Percentiles rank a stretch among this genome's conserved stretches.
phyloP scores from a whole-genome alignment of 2,329 filamentous ascomycete species.

The Penicillium sp. region DNA sequence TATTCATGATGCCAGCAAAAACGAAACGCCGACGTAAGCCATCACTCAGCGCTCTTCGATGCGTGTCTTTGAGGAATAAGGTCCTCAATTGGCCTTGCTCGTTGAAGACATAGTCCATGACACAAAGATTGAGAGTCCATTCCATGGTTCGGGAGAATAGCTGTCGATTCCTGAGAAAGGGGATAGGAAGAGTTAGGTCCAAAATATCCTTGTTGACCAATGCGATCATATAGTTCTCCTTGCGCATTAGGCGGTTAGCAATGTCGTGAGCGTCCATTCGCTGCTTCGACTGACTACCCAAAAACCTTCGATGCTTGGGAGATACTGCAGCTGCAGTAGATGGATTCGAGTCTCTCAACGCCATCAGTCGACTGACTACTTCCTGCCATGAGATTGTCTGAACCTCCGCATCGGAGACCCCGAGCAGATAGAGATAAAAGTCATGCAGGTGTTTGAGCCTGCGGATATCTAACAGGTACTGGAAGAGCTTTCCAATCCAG shows the following conservation, averaged over 20 bases:
- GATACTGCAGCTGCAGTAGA: slow-evolving; percentile 65
- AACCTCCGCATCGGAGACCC: slow-evolving; percentile 80
- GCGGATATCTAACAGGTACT: slow-evolving; percentile 68
- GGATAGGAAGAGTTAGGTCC: slow-evolving; percentile 78
- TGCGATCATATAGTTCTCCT: slow-evolving; percentile 94
- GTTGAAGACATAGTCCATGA: slow-evolving; percentile 93
- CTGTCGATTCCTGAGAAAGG: slow-evolving; percentile 73
- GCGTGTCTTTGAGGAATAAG: slow-evolving; percentile 77
- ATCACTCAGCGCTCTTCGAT: slow-evolving; percentile 72
- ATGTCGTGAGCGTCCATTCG: slow-evolving; percentile 95
- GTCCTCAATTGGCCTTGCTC: slow-evolving; percentile 81
- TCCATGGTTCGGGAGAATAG: slow-evolving; percentile 86
- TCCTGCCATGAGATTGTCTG: slow-evolving; percentile 94
- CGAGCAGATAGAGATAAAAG: slow-evolving; percentile 78
- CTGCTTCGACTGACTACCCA: slow-evolving; percentile 86
- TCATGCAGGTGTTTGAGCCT: slow-evolving; percentile 73
- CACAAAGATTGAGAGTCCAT: slow-evolving; percentile 85
- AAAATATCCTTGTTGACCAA: slow-evolving; percentile 96
- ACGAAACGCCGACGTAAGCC: slow-evolving; percentile 73
- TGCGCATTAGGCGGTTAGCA: slow-evolving; percentile 91
- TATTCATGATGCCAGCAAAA: slow-evolving; percentile 79
- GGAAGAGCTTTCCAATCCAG: slow-evolving; percentile 75
- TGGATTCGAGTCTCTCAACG: slow-evolving; percentile 79
- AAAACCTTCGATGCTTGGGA: slow-evolving; percentile 57
- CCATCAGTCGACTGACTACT: slow-evolving; percentile 79